Percentiles rank a stretch among this genome's conserved stretches.
Conservation (phyloP, 768 basidiomycete species). For the Lactarius quietus region DNA sequence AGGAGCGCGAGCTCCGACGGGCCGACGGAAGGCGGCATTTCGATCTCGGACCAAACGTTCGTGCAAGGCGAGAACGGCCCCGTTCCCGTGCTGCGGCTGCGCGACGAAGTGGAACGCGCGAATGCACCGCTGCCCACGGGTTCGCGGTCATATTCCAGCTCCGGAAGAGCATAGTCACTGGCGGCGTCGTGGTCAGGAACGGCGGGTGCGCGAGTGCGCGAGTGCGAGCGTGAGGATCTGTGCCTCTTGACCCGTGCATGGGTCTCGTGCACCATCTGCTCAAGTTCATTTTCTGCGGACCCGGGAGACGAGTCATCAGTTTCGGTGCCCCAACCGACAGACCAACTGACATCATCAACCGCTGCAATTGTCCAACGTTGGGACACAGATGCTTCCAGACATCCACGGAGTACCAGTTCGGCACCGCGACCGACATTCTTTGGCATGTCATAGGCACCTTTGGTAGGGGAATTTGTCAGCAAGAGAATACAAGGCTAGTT, state of each 20-base stretch:
- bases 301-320: slow-evolving; percentile 36
- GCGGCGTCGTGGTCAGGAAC: slow-evolving; percentile 9
- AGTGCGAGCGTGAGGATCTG: slow-evolving; percentile 14
- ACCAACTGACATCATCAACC: slow-evolving; percentile 80
- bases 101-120: slow-evolving; percentile 16
- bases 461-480: slow-evolving; percentile 17
- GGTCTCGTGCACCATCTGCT: slow-evolving; percentile 39
- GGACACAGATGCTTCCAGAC: slow-evolving; percentile 59
- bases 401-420: slow-evolving; percentile 71
- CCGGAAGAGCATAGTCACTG: slow-evolving; percentile 21
- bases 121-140: slow-evolving; percentile 1
- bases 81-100: slow-evolving; percentile 21
- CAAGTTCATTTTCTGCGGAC: slow-evolving; percentile 32
- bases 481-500: slow-evolving; percentile 11
- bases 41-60: slow-evolving; percentile 20
- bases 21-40: slow-evolving; percentile 15
- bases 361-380: slow-evolving; percentile 77
- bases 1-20: slow-evolving; percentile 16
- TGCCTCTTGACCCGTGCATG: slow-evolving; percentile 28
- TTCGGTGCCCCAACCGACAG: slow-evolving; percentile 63
- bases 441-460: slow-evolving; percentile 64
- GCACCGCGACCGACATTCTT: slow-evolving; percentile 54
- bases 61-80: slow-evolving; percentile 21
- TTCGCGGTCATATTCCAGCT: slow-evolving; percentile 23
- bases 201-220: not conserved